Conservation (phyloP, 2,329 filamentous ascomycete species). For the Escovopsis weberi region DNA sequence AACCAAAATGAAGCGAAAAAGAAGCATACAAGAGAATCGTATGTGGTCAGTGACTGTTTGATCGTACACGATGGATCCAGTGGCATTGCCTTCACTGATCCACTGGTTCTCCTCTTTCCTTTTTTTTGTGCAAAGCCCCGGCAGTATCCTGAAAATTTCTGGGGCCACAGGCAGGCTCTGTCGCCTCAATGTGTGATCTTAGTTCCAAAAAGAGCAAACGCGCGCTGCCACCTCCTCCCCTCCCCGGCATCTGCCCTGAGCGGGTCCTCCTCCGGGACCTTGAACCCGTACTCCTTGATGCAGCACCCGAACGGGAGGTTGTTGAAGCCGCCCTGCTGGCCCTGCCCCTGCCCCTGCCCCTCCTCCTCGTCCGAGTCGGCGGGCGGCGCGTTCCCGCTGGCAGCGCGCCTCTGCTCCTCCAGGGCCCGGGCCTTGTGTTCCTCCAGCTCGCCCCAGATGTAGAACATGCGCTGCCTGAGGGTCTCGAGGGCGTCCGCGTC, state of each 20-base stretch:
- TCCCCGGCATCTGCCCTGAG: slow-evolving; percentile 29
- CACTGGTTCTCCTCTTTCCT: no score
- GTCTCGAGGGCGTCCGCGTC: slow-evolving; percentile 31
- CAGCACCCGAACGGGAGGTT: slow-evolving; percentile 56
- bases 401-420: slow-evolving; percentile 10
- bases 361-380: slow-evolving; percentile 19
- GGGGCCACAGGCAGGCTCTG: no score
- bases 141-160: no score
- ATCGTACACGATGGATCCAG: no score
- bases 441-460: slow-evolving; percentile 76
- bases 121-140: no score
- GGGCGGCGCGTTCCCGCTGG: slow-evolving; percentile 18
- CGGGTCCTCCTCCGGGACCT: slow-evolving; percentile 24
- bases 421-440: slow-evolving; percentile 41
- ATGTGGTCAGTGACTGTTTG: no score
- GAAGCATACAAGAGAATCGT: no score
- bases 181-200: slow-evolving; percentile 26
- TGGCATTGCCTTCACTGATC: no score
- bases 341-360: neutral
- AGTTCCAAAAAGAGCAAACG: slow-evolving; percentile 52
- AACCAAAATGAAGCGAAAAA: no score
- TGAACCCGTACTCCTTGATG: slow-evolving; percentile 55
- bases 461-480: slow-evolving; percentile 57
- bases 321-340: slow-evolving; percentile 14
- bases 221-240: slow-evolving; percentile 41